Percentiles rank a stretch among this genome's conserved stretches.
Evolutionary conservation across 371 early-diverging fungal species (phyloP).

Genomic region (Mortierella sp.): DNA sequence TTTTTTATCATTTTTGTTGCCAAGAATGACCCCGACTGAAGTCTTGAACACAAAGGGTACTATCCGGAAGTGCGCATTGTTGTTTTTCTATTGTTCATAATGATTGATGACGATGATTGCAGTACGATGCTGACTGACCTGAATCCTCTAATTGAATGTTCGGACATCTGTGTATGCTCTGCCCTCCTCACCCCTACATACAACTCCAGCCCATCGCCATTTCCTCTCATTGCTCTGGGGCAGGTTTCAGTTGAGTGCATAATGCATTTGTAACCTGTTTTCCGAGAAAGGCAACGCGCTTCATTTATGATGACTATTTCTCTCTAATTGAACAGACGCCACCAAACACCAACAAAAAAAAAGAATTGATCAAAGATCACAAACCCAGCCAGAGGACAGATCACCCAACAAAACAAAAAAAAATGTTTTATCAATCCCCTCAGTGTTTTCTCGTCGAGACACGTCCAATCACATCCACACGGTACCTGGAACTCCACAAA

Average conservation of each 20-base stretch:
- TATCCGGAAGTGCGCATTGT: background rate
- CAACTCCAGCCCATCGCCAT: background rate
- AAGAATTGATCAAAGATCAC: background rate
- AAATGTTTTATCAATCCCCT: background rate
- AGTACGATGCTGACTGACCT: background rate
- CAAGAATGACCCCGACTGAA: background rate
- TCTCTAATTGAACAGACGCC: constrained; percentile 11
- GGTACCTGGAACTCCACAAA: background rate
- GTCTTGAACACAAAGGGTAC: background rate
- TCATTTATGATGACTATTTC: background rate
- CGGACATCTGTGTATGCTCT: background rate
- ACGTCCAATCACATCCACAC: background rate
- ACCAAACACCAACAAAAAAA: background rate
- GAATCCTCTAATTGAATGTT: background rate
- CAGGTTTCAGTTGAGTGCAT: constrained; percentile 4
- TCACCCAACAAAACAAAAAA: background rate
- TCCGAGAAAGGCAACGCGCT: constrained; percentile 11
- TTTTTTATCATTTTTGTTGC: background rate
- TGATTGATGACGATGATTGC: background rate
- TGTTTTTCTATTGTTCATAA: background rate
- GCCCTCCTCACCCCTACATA: background rate
- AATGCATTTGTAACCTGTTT: background rate
- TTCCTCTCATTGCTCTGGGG: background rate
- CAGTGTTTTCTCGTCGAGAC: background rate
- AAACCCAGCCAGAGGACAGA: background rate